These are phyloP conservation scores for Entamoeba dispar DNA, from an alignment of 208 protist genomes.

Conservation along the genomic window DNA sequence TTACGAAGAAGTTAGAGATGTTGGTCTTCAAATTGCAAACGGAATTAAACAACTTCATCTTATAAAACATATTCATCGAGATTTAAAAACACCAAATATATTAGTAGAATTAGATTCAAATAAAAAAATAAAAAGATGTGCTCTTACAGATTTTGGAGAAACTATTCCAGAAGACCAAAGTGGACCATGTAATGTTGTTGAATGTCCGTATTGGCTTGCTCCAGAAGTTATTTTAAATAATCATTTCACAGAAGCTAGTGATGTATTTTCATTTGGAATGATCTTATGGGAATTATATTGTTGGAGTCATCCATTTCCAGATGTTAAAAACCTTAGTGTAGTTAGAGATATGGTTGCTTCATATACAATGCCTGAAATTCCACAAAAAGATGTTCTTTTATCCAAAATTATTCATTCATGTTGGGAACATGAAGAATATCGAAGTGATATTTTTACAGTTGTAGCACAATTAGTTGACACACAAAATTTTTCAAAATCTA, in stretches of 20 bases:
- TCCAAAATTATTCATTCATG: no score
- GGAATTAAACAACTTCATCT: background rate
- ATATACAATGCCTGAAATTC: no score
- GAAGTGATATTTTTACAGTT: no score
- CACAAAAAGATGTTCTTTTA: no score
- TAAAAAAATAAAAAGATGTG: background rate
- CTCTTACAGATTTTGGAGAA: slow-evolving; percentile 5
- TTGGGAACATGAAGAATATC: no score
- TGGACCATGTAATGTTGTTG: background rate
- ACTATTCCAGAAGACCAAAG: background rate
- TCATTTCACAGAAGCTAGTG: slow-evolving; percentile 30
- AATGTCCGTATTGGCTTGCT: slow-evolving; percentile 23
- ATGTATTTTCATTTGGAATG: slow-evolving; percentile 40
- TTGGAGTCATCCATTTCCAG: slow-evolving; percentile 13
- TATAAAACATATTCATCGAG: slow-evolving; percentile 1
- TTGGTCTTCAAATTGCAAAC: background rate
- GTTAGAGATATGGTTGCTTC: background rate
- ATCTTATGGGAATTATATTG: slow-evolving; percentile 35
- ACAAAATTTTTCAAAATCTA: no score
- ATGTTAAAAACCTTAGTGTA: background rate
- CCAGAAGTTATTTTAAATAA: slow-evolving; percentile 29
- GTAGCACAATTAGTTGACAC: no score
- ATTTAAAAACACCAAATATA: slow-evolving; percentile 9
- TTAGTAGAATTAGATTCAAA: background rate
- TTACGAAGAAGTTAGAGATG: no score